Evolutionary conservation across 192 early-diverging fungal genomes (phyloP).

Genomic region (Coemansia sp.): DNA sequence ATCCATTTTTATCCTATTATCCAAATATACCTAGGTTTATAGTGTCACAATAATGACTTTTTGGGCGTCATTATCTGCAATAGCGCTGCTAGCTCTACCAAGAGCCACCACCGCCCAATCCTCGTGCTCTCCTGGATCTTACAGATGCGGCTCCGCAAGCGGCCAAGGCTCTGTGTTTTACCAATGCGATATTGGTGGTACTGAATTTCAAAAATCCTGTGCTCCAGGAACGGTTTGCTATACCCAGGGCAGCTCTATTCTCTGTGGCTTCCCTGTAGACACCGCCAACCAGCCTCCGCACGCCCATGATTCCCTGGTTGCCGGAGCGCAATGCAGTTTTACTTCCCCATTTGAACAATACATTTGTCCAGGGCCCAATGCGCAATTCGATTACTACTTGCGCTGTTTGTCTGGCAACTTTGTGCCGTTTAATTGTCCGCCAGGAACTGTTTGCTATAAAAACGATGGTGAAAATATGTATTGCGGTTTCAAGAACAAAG

Average conservation of each 20-base stretch:
- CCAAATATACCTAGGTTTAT: neutral
- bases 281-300: slow-evolving; percentile 17
- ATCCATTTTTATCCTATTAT: no score
- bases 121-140: slow-evolving; percentile 27
- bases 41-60: neutral
- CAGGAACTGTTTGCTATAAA: slow-evolving; percentile 41
- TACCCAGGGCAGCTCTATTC: slow-evolving; percentile 34
- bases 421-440: slow-evolving; percentile 35
- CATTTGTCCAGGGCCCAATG: slow-evolving; percentile 37
- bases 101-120: slow-evolving; percentile 1
- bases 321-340: slow-evolving; percentile 30
- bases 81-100: neutral
- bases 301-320: slow-evolving; percentile 7
- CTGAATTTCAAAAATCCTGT: slow-evolving; percentile 29
- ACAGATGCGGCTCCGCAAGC: slow-evolving; percentile 26
- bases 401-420: slow-evolving; percentile 40
- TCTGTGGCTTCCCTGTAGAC: slow-evolving; percentile 33
- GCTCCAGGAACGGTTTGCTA: slow-evolving; percentile 46
- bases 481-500: slow-evolving; percentile 15
- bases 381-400: slow-evolving; percentile 30
- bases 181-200: slow-evolving; percentile 31
- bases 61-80: neutral
- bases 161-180: slow-evolving; percentile 28
- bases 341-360: slow-evolving; percentile 38
- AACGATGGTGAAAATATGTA: slow-evolving; percentile 37